Evolutionary conservation across 2,329 filamentous ascomycete genomes (phyloP).

Genomic region (Lachnellula suecica): DNA sequence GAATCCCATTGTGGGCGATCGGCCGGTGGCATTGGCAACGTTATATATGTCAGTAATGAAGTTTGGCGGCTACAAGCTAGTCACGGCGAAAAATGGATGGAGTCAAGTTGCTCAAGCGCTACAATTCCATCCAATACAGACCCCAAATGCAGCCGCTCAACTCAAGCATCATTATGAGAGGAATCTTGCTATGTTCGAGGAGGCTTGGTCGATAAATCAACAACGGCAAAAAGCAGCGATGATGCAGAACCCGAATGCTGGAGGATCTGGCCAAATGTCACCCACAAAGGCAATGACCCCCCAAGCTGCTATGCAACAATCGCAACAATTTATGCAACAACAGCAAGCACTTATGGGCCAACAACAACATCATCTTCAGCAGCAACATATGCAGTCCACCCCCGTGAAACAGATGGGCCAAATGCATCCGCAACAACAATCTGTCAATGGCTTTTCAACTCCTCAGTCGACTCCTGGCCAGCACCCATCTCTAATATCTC

Average conservation of each 20-base stretch:
- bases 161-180: slow-evolving; percentile 73
- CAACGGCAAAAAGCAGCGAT: slow-evolving; percentile 40
- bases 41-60: slow-evolving; percentile 79
- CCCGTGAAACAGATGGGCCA: background rate
- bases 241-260: slow-evolving; percentile 26
- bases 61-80: slow-evolving; percentile 72
- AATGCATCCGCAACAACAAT: slow-evolving; percentile 39
- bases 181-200: slow-evolving; percentile 77
- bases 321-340: slow-evolving; percentile 53
- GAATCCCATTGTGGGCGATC: slow-evolving; percentile 71
- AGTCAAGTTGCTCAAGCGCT: slow-evolving; percentile 65
- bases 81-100: slow-evolving; percentile 73
- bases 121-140: slow-evolving; percentile 60
- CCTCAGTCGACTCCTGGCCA: slow-evolving; percentile 43
- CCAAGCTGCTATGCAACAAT: slow-evolving; percentile 49
- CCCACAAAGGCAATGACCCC: slow-evolving; percentile 41
- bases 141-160: slow-evolving; percentile 66
- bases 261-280: slow-evolving; percentile 40
- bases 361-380: slow-evolving; percentile 43
- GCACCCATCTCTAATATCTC: slow-evolving; percentile 36
- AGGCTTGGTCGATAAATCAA: slow-evolving; percentile 58
- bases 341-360: slow-evolving; percentile 50
- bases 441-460: slow-evolving; percentile 50
- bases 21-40: slow-evolving; percentile 70
- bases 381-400: slow-evolving; percentile 35